Conservation (phyloP, 1,139 yeast genomes). For the Geotrichum candidum region DNA sequence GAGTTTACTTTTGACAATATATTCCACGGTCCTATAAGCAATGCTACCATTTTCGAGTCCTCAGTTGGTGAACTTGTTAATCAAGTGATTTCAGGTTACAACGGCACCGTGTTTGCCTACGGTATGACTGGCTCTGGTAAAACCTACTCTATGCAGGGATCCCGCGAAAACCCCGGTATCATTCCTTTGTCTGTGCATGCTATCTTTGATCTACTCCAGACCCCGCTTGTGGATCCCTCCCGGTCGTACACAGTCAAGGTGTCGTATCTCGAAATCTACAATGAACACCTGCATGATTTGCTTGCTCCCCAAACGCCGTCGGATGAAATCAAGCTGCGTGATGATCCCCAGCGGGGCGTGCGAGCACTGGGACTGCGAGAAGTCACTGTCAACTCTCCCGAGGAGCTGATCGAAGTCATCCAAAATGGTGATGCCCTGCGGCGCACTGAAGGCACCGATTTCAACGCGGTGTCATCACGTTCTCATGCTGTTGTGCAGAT, state of each 20-base stretch:
- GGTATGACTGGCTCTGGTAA: constrained; percentile 97
- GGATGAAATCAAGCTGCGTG: constrained; percentile 64
- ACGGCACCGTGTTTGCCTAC: constrained; percentile 87
- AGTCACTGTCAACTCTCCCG: constrained; percentile 49
- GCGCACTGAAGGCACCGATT: constrained; percentile 84
- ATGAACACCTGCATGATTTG: constrained; percentile 77
- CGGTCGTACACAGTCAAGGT: constrained; percentile 46
- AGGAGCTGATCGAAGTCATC: constrained; percentile 57
- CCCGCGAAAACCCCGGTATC: constrained; percentile 62
- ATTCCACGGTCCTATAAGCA: constrained; percentile 45
- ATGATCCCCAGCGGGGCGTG: constrained; percentile 67
- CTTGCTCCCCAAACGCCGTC: constrained; percentile 33
- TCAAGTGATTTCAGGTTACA: constrained; percentile 70
- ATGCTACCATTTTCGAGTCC: constrained; percentile 54
- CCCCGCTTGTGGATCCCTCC: constrained; percentile 25
- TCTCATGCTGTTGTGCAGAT: constrained; percentile 89
- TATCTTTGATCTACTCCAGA: constrained; percentile 46
- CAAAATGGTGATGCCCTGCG: constrained; percentile 67
- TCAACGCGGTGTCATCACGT: constrained; percentile 74
- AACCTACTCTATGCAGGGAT: constrained; percentile 86
- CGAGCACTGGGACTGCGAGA: constrained; percentile 70
- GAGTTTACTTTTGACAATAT: constrained; percentile 72
- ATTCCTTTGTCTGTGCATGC: constrained; percentile 68
- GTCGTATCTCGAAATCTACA: constrained; percentile 84
- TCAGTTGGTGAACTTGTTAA: constrained; percentile 59